These are phyloP conservation scores for Aleurites moluccanus DNA, from an alignment of 441 rosid species.

Conservation along the genomic window DNA sequence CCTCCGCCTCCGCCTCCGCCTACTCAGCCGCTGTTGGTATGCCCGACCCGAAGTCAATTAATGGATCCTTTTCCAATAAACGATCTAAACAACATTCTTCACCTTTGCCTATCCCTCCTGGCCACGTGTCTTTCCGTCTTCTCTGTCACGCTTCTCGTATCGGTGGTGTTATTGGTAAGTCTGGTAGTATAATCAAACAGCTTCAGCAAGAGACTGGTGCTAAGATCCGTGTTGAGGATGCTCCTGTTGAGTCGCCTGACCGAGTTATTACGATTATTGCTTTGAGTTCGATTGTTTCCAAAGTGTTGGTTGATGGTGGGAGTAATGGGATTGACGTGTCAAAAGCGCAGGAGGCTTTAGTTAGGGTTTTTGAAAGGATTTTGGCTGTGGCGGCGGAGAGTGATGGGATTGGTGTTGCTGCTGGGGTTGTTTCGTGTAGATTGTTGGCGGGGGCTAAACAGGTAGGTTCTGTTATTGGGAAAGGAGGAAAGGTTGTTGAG, in stretches of 20 bases:
- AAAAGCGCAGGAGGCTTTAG: constrained; percentile 79
- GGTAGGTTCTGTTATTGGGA: constrained; percentile 80
- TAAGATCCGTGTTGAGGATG: constrained; percentile 77
- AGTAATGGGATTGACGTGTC: constrained; percentile 52
- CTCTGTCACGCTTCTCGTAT: constrained; percentile 66
- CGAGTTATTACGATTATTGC: constrained; percentile 63
- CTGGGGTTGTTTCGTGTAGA: constrained; percentile 61
- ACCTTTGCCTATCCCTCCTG: constrained; percentile 16
- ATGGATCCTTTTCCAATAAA: constrained; percentile 40
- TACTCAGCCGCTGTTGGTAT: constrained; percentile 16
- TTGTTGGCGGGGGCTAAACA: constrained; percentile 70
- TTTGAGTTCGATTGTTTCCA: constrained; percentile 23
- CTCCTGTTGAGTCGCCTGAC: constrained; percentile 59
- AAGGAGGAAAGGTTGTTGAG: constrained; percentile 81
- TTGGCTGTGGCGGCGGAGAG: constrained; percentile 71
- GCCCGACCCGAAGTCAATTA: constrained; percentile 40
- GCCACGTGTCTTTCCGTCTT: constrained; percentile 58
- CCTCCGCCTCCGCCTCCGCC: too few species aligned
- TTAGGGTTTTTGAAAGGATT: constrained; percentile 75
- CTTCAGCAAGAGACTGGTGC: constrained; percentile 72
- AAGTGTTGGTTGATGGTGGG: constrained; percentile 19
- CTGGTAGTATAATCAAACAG: constrained; percentile 71
- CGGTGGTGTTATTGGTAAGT: constrained; percentile 86
- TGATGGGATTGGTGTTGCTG: constrained; percentile 26
- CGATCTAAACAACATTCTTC: constrained; percentile 14